Percentiles rank a stretch among this genome's conserved stretches.
These are phyloP conservation scores for Lathyrus tuberosus DNA, from an alignment of 306 rosid genomes.

Conservation along the genomic window DNA sequence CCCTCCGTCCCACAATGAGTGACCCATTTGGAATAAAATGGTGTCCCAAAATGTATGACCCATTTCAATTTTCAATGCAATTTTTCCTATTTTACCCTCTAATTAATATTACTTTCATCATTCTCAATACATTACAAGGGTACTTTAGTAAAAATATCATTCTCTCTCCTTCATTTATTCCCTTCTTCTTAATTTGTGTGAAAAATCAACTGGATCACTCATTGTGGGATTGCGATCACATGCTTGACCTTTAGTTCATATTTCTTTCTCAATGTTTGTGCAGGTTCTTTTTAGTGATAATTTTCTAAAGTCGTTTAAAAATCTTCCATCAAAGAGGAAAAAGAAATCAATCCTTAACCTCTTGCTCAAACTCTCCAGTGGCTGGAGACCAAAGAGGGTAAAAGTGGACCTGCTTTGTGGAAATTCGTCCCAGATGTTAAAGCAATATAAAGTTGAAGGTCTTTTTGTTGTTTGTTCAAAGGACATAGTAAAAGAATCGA, in stretches of 20 bases:
- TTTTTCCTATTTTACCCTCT: too few species aligned
- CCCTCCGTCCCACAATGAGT: too few species aligned
- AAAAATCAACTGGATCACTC: too few species aligned
- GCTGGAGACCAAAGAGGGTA: conserved; percentile 73
- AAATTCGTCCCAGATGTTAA: conserved; percentile 53
- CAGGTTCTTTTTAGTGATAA: conserved; percentile 73
- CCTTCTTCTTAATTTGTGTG: too few species aligned
- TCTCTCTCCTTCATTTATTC: too few species aligned
- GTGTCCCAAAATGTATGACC: too few species aligned
- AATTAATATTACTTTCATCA: too few species aligned
- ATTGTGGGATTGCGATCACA: not conserved
- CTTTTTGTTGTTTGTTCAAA: conserved; percentile 56
- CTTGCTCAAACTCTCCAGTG: conserved; percentile 62
- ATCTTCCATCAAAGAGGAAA: conserved; percentile 35
- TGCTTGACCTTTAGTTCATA: not conserved
- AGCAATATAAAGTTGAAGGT: conserved; percentile 62
- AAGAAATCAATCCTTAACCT: conserved; percentile 56
- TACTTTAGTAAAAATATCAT: too few species aligned
- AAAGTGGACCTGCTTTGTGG: conserved; percentile 46
- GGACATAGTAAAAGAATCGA: conserved; percentile 57
- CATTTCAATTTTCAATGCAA: too few species aligned
- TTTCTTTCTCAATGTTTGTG: not conserved
- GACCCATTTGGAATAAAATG: too few species aligned
- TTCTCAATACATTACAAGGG: too few species aligned
- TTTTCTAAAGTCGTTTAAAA: conserved; percentile 72